These are phyloP conservation scores for Rhodotorula sp. DNA, from an alignment of 1,284 basidiomycete species.

Conservation along the genomic window DNA sequence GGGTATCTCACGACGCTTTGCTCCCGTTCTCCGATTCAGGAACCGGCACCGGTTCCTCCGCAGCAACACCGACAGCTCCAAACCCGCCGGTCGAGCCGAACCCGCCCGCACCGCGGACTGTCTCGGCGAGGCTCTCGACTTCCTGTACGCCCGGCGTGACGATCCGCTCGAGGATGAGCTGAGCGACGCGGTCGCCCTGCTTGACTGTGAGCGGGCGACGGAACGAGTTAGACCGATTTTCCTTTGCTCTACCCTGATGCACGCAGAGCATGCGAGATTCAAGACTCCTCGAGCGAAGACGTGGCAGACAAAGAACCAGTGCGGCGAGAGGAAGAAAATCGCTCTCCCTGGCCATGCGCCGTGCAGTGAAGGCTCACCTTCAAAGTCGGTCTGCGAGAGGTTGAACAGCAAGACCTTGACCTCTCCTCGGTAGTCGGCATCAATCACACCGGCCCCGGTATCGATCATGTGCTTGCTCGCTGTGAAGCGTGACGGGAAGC, in stretches of 20 bases:
- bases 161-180: conserved; percentile 89
- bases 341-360: too few species aligned
- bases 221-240: too few species aligned
- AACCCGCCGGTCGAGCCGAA: conserved; percentile 86
- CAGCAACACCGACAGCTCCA: not conserved
- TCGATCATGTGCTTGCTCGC: conserved; percentile 96
- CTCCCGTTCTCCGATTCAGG: not conserved
- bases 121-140: conserved; percentile 82
- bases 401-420: conserved; percentile 96
- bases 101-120: conserved; percentile 77
- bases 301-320: too few species aligned
- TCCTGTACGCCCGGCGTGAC: conserved; percentile 79
- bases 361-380: conserved; percentile 62
- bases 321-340: not conserved
- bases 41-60: not conserved
- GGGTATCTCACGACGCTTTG: too few species aligned
- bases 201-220: conserved; percentile 59
- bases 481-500: conserved; percentile 46
- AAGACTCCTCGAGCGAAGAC: too few species aligned
- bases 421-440: conserved; percentile 89
- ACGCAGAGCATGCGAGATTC: too few species aligned
- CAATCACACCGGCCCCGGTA: conserved; percentile 93
- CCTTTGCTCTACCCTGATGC: too few species aligned
- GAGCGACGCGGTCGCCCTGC: conserved; percentile 89
- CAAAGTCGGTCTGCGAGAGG: conserved; percentile 79